Evolutionary conservation across 2,329 filamentous ascomycete genomes (phyloP).

Genomic region (Fonsecaea pedrosoi): DNA sequence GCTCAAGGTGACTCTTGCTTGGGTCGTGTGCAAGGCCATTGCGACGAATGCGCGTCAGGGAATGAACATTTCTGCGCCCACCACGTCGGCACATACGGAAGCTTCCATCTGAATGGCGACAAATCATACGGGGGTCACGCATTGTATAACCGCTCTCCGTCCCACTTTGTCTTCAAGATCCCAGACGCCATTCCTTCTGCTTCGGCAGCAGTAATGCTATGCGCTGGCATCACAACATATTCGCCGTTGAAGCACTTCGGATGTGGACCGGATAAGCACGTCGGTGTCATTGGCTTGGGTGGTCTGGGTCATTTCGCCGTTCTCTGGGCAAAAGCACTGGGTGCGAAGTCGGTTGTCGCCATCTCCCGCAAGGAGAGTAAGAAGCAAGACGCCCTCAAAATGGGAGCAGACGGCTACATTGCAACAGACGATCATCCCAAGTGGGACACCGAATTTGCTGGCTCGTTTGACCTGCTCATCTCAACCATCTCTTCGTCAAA

Average conservation of each 20-base stretch:
- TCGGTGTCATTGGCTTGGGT: conserved; percentile 55
- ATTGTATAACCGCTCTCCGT: conserved; percentile 73
- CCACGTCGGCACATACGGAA: no score
- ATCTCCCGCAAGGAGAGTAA: background rate
- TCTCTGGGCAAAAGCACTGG: conserved; percentile 59
- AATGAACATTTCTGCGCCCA: conserved; percentile 55
- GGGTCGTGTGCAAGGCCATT: conserved; percentile 44
- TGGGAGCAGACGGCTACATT: background rate
- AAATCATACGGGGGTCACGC: conserved; percentile 67
- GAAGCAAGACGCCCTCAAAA: background rate
- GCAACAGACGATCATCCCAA: background rate
- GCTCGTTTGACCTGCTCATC: background rate
- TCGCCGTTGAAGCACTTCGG: conserved; percentile 43
- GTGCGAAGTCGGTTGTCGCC: background rate
- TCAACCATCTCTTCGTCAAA: no score
- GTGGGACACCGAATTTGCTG: background rate
- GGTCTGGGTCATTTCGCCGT: conserved; percentile 74
- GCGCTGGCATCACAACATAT: conserved; percentile 28
- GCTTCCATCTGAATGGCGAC: conserved; percentile 43
- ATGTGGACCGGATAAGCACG: conserved; percentile 39
- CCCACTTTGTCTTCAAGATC: conserved; percentile 65
- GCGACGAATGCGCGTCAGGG: conserved; percentile 63
- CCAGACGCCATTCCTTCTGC: conserved; percentile 36
- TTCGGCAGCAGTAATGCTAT: conserved; percentile 24
- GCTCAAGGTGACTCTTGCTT: conserved; percentile 65